These are phyloP conservation scores for Echinosophora koreensis DNA, from an alignment of 306 rosid genomes.

Conservation along the genomic window DNA sequence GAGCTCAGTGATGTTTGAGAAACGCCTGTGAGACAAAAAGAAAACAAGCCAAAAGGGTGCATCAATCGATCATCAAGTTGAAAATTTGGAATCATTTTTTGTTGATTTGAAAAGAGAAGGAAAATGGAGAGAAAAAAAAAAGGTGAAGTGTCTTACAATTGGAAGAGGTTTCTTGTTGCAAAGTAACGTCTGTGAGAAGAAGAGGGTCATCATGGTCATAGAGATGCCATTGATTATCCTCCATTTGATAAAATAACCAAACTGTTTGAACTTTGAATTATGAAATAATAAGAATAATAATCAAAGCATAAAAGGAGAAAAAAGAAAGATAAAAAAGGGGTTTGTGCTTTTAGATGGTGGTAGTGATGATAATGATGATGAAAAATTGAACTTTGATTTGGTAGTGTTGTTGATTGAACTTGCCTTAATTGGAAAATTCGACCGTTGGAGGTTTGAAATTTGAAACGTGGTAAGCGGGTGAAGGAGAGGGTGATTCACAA, in stretches of 20 bases:
- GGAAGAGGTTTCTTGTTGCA: constrained; percentile 47
- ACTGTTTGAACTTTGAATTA: constrained; percentile 51
- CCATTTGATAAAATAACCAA: constrained; percentile 53
- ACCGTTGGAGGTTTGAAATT: constrained; percentile 71
- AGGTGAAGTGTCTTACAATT: constrained; percentile 43
- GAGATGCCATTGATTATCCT: constrained; percentile 54
- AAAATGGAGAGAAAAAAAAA: not conserved
- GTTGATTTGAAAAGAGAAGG: not conserved
- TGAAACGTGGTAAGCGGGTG: constrained; percentile 63
- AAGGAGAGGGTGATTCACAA: not conserved
- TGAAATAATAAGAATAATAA: constrained; percentile 42
- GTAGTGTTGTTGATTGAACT: constrained; percentile 34
- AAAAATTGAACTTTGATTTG: constrained; percentile 32
- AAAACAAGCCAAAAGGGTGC: constrained; percentile 38
- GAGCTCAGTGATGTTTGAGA: constrained; percentile 49
- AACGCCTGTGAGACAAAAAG: constrained; percentile 46
- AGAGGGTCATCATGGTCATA: constrained; percentile 72
- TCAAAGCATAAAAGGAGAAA: constrained; percentile 34
- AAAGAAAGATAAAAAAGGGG: constrained; percentile 6
- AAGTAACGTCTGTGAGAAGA: constrained; percentile 67
- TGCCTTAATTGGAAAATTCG: constrained; percentile 44
- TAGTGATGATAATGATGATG: not conserved
- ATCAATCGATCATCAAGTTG: constrained; percentile 28
- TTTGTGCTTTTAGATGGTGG: constrained; percentile 31
- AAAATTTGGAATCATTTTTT: not conserved